Percentiles rank a stretch among this genome's conserved stretches.
phyloP scores from a whole-genome alignment of 352 stramenopile species.

The Globisporangium okanoganense region DNA sequence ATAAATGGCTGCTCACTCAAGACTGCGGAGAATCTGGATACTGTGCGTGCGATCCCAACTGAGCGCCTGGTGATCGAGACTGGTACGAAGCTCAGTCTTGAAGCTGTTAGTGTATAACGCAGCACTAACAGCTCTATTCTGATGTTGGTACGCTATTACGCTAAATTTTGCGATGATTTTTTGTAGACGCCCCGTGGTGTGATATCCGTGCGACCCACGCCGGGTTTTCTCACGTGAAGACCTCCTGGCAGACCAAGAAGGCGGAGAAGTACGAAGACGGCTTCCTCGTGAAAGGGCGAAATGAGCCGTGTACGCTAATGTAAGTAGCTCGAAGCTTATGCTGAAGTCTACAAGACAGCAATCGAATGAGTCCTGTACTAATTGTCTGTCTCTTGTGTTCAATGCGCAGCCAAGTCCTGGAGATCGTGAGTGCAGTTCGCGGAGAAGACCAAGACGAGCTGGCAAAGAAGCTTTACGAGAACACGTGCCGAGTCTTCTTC shows the following conservation, averaged over 20 bases:
- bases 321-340: no score
- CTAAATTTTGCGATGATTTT: no score
- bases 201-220: constrained; percentile 95
- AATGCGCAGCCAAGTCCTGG: constrained; percentile 67
- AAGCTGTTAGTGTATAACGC: neutral
- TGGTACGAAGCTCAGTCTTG: constrained; percentile 24
- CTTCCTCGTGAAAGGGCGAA: constrained; percentile 92
- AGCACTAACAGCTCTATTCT: neutral
- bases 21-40: constrained; percentile 92
- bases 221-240: constrained; percentile 85
- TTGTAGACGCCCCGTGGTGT: constrained; percentile 93
- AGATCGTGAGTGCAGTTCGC: constrained; percentile 70
- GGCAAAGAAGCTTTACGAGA: constrained; percentile 43
- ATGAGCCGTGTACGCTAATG: constrained; percentile 94
- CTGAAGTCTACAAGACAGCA: no score
- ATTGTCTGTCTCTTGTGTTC: neutral
- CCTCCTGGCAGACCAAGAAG: constrained; percentile 87
- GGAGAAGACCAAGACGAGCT: constrained; percentile 46
- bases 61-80: constrained; percentile 95
- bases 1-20: constrained; percentile 98
- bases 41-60: constrained; percentile 89
- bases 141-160: neutral
- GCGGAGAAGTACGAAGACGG: constrained; percentile 90
- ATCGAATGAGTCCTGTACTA: no score
- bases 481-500: constrained; percentile 74